A percentile compares a stretch with the other conserved stretches of the same genome.
Conservation (phyloP, 2,329 filamentous ascomycete species). For the Pleoardoris graminearum region DNA sequence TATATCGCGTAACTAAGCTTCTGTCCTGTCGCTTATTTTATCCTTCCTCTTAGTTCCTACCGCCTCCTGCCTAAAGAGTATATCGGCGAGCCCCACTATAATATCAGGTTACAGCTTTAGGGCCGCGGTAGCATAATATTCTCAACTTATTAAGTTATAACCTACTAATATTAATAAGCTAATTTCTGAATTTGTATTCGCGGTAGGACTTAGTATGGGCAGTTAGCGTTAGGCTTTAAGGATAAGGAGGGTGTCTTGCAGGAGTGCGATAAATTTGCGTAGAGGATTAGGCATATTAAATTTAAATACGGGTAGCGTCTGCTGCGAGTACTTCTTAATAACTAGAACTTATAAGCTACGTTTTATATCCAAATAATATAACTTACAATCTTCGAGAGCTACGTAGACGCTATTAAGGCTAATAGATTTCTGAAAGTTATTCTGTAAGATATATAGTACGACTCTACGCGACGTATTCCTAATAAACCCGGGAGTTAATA, state of each 20-base stretch:
- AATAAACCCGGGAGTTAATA: conserved; percentile 83
- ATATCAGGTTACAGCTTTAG: conserved; percentile 76
- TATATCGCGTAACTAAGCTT: conserved; percentile 76
- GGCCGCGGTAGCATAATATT: conserved; percentile 70
- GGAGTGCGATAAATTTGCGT: conserved; percentile 75
- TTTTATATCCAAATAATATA: neutral
- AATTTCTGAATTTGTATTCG: conserved; percentile 71
- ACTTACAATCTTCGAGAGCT: conserved; percentile 89
- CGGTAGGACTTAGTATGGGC: conserved; percentile 68
- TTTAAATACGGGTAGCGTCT: conserved; percentile 58
- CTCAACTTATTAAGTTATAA: conserved; percentile 70
- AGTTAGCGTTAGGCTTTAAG: conserved; percentile 78
- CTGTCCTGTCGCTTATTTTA: conserved; percentile 85
- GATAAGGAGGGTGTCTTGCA: conserved; percentile 67
- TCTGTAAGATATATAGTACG: conserved; percentile 86
- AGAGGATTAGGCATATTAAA: conserved; percentile 58
- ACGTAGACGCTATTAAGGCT: conserved; percentile 73
- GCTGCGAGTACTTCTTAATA: conserved; percentile 60
- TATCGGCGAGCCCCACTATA: conserved; percentile 75
- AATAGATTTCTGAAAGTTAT: conserved; percentile 71
- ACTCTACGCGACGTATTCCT: conserved; percentile 79
- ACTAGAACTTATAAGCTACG: conserved; percentile 57
- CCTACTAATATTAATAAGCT: conserved; percentile 85
- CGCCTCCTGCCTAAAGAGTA: conserved; percentile 60
- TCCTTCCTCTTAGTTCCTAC: conserved; percentile 72